Base-by-base conservation (phyloP, 2,329 filamentous ascomycete species). In the Epichloe hybrida region DNA sequence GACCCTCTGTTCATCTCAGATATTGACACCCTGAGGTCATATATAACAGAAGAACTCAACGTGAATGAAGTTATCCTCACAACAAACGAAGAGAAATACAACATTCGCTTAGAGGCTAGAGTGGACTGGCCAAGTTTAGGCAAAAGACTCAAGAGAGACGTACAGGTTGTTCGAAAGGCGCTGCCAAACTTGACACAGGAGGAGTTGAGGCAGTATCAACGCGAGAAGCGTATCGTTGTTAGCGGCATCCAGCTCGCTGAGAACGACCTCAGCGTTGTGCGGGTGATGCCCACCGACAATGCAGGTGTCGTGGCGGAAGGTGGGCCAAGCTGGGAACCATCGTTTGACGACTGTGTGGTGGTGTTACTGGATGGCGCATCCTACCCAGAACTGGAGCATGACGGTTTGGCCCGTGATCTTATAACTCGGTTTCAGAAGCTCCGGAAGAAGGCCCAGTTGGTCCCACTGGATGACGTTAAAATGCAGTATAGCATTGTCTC, bases 101-200 rank as follows among this genome's bases (percentile, higher is more conserved):
- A 86, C 48, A 86, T 95, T n/a, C 38, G 81, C 87, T 91, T 94
- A 66, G 85, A 84, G 54, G 85, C 88, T 6, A 78, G 77, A 46
- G 88, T 87, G 88, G 44, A 95, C 66, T 94, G 89, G 82, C 87
- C 89, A 21, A 84, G 84, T 3, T 75, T 95, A 11, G 89, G 89
- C 54, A 93, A 93, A 77, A 95, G 94, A 72, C 76, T 95, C 58
- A 93, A 91, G 75, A 93, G 93, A 69, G 87, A 94, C 61, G 83
- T 86, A 41, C 80, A 84, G 59, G 86, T 83, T 66, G 87, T 95
- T 56, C 89, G 89, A 72, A 90, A 88, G 69, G 87, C 84, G 3
- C 71, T 95, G 45, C 87, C 88, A 12, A 74, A 70, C 37, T 72
- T 95, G 40, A 83, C 79, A 6, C 86, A 81, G 57, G 78, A 84